Evolutionary conservation across 2,329 filamentous ascomycete genomes (phyloP), one percentile per base, ranked within the genome.

Genomic region (Fusarium verticillioides): DNA sequence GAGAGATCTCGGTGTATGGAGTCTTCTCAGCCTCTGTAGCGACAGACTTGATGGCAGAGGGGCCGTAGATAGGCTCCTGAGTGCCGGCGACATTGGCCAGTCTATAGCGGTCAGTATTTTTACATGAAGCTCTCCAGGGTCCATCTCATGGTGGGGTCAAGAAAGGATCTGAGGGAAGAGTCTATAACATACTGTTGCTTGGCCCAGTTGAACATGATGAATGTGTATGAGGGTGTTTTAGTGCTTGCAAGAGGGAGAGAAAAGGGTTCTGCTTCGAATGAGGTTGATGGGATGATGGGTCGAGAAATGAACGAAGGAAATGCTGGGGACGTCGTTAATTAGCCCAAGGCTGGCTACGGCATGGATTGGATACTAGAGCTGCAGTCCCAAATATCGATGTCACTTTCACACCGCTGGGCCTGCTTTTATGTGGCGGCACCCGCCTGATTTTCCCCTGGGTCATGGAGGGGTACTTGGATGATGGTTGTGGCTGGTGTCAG

Each of bases 11-110:
- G 59, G 94, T 95, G 83, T 93, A 97, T 56, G 94, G 92, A 32
- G 89, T 93, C 68, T 89, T 89, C 82, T 92, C 89, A 72, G 93
- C 88, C 85, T 98, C 94, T 79, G 93, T 89, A 74, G 93, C 91
- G 75, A 99, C 94, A 28, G 95, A 92, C 80, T 90, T 92, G 83
- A 98, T 94, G 78, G 95, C 96, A 12, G 91, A 89, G 56, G 96
- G 92, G 75, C 96, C 96, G 83, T 99, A 98, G 84, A 97, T 93
- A 81, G 96, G 96, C 88, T 98, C 95, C 83, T 97, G 93, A 62
- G 96, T 98, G 84, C 97, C 95, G 81, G 95, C 95, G 82, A 97
- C 95, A 83, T 95, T 88, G 83, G 88, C 90, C 84, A 92, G 83
- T 82, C 89, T 92, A 77, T 74, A 76, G 72, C 62, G 63, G 72